Base-by-base conservation (phyloP, 345 rosid species). In the Camelina laxa region DNA sequence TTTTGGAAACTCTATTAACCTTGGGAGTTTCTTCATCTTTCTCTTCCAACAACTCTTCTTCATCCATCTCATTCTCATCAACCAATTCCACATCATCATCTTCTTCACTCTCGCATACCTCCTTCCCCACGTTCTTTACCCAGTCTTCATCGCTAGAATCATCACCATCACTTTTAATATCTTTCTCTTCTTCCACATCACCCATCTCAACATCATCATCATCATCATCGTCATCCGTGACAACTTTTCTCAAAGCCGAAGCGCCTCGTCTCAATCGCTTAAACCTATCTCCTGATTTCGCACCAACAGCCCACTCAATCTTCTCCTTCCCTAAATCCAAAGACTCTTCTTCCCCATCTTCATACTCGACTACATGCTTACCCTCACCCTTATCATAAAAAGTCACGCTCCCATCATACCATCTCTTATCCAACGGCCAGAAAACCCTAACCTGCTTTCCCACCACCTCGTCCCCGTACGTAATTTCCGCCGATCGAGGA, bases 401-500 rank as follows among this genome's bases (percentile, higher is more conserved):
- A 49, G 73, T 80, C 38, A 95, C 91, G 22, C 44, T 56, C 62
- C 97, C 99, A 42, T 92, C 94, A 64, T 90, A 95, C 98, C 97
- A 90, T 59, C 67, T 73, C 80, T 87, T 81, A 81, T 95, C 98
- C 87, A 95, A 69, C 51, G 99, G 98, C 99, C 99, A 95, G 73
- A 81, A 92, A 82, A 95, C 89, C 86, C 81, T 84, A 71, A 95
- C 65, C 79, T 87, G 80, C 88, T 72, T 88, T 7, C 79, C 87
- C 42, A 89, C 76, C 13, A 86, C 96, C 79, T 90, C 96, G 5
- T 75, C 80, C 2, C 86, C 94, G 75, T 72, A 85, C 3, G 77
- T 69, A 45, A 48, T 65, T 11, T 21, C 79, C 9, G 67, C 17
- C n/a, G 82, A 70, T 45, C 75, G 66, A 17, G 82, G 63, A 0